Conservation (phyloP, 257 asterid genomes). For the Mentha longifolia region DNA sequence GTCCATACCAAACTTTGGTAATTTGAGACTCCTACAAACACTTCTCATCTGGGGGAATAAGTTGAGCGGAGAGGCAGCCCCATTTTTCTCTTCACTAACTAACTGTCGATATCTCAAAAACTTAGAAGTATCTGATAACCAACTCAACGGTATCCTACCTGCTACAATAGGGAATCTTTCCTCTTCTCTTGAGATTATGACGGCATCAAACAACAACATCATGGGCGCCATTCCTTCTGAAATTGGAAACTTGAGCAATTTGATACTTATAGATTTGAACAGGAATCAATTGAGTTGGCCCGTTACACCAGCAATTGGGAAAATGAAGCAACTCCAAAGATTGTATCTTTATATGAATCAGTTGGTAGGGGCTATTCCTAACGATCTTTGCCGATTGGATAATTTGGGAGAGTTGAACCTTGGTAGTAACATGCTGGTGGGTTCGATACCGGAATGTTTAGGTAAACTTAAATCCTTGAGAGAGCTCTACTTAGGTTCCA, state of each 20-base stretch:
- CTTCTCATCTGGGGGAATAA: not conserved
- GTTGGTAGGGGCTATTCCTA: no score
- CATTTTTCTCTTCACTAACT: not conserved
- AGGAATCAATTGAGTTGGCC: no score
- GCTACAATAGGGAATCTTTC: not conserved
- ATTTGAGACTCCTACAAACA: not conserved
- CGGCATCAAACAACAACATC: not conserved
- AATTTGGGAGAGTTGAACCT: not conserved
- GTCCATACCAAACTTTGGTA: constrained; percentile 6
- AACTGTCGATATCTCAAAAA: not conserved
- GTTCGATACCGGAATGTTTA: not conserved
- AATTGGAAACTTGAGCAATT: not conserved
- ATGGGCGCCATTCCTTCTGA: not conserved
- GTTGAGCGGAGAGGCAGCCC: not conserved
- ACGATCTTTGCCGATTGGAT: not conserved
- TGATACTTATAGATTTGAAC: no score
- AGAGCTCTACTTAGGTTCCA: no score
- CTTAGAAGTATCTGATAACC: not conserved
- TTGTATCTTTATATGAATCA: no score
- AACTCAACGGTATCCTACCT: not conserved
- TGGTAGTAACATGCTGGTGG: not conserved
- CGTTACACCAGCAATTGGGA: no score
- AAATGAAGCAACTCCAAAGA: no score
- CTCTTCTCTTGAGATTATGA: not conserved
- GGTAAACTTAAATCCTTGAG: no score